Base-by-base conservation (phyloP, 2,329 filamentous ascomycete genomes). In the Alternaria consortialis region DNA sequence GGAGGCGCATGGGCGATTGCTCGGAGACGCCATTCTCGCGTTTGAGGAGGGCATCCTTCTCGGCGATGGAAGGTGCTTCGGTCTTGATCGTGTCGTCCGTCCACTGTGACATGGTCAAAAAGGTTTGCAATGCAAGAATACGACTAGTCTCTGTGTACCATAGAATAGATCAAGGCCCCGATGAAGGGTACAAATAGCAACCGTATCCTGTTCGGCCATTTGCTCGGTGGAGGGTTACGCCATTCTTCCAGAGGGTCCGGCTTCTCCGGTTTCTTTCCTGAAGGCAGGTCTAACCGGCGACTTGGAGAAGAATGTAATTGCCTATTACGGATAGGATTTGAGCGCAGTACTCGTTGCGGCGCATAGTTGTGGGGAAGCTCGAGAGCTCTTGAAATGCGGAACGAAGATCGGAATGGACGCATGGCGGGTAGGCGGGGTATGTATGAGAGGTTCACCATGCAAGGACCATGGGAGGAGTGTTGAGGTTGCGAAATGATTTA, bases 1-100 rank as follows among this genome's bases (percentile, higher is more conserved):
- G 92, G 59, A 99, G 86, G 56, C 95, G 93, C 94, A 99, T 98
- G 2, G 95, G 94, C 13, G 94, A 97, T 71, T 89, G 84, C 58
- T 89, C 86, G 48, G 85, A 90, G 51, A 98, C 86, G 65, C 88
- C 88, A 58, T 88, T 86, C 78, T 95, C 91, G 64, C 91, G 89
- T 81, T 95, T 97, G 69, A 88, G 86, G 64, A 93, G 85, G 66
- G 87, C 88, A 79, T 98, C 95, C 72, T 92, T 88, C 76, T 97
- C 92, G 71, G 93, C 93, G 68, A 97, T 91, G 40, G 90, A 87
- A 31, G 91, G 85, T 47, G 82, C 74, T 70, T 94, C 91, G 73
- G 80, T 74, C 67, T 82, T 74, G 58, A 80, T 68, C 37, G 78
- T 71, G 61, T 77, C 79, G 66, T 80, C 72, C 55, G 72, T 77